Evolutionary conservation across 352 stramenopile genomes (phyloP).

Genomic region (Thraustochytrium sp.): DNA sequence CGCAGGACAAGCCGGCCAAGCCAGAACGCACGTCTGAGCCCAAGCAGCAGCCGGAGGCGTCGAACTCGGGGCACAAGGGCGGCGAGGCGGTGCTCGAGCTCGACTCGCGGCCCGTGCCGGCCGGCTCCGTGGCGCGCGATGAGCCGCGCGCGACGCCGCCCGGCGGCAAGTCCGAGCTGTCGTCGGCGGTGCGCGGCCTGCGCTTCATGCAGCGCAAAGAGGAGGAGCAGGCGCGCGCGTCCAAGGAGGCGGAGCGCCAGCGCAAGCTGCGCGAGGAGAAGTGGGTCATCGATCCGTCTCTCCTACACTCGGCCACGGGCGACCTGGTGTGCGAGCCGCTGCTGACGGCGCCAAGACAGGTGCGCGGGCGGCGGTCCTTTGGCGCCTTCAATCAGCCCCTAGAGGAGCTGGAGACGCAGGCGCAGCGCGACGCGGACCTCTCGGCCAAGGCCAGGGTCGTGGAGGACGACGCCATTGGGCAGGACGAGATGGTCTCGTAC

Average conservation of each 20-base stretch:
- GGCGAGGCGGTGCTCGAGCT: neutral
- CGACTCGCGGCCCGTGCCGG: neutral
- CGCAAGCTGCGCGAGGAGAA: conserved; percentile 21
- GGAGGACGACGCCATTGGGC: neutral
- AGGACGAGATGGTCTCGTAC: conserved; percentile 9
- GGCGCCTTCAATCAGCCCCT: neutral
- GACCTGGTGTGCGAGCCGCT: conserved; percentile 31
- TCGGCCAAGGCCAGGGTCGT: neutral
- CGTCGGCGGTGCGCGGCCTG: neutral
- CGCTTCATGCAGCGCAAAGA: conserved; percentile 33
- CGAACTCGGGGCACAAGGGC: neutral
- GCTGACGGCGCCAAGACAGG: neutral
- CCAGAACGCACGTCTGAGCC: neutral
- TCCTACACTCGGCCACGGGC: neutral
- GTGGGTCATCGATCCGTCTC: conserved; percentile 28
- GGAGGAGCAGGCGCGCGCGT: neutral
- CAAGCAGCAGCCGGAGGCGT: neutral
- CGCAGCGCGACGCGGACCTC: neutral
- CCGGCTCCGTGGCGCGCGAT: too few species aligned
- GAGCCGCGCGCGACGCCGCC: too few species aligned
- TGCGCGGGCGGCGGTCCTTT: neutral
- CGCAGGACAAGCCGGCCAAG: neutral
- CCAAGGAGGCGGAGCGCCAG: neutral
- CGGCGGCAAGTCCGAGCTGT: conserved; percentile 19
- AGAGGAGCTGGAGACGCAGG: neutral